Evolutionary conservation across 1,284 basidiomycete species (phyloP), one percentile per base, ranked within the genome.

Genomic region (Caloboletus firmus): DNA sequence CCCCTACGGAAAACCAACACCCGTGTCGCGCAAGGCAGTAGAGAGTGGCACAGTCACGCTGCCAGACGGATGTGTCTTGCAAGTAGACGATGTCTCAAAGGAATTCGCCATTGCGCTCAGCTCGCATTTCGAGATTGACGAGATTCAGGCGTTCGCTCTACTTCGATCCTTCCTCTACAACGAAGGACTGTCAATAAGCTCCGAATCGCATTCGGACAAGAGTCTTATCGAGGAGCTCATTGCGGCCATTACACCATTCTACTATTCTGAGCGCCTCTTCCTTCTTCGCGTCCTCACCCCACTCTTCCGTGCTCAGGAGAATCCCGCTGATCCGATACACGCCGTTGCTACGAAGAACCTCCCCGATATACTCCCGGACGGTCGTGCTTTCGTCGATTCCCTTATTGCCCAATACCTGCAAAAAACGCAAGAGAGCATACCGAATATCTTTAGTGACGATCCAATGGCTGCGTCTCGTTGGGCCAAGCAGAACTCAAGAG

Each of bases 81-180:
- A 74, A 56, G 78, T 91, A 40, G 86, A 87, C 55, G 79, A 83
- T 15, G 77, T 79, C 39, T 82, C 87, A 73, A 88, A 87, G 67
- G 81, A 85, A 55, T 83, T 83, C 61, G 75, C 84, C 52, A 76
- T 82, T 60, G 83, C 83, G 43, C 82, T 94, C 63, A 91, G 87
- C 73, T 67, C 76, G 41, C 79, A 77, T 58, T 87, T 91, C 69
- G 74, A 83, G 49, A 85, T 94, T 37, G 89, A 93, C 72, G 82
- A 93, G 65, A 76, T 91, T 17, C 83, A 87, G 24, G 84, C 90
- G 0, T 77, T 89, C 49, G 73, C 86, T 7, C 77, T 91, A 8
- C 73, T 93, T 17, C 83, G 87, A 13, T 87, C 87, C 0, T 93
- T 89, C 66, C 74, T 93, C 17, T 90, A 87, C 66, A 90, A 92